Conservation (phyloP, 2,329 filamentous ascomycete species). For the Neopestalotiopsis sp. region DNA sequence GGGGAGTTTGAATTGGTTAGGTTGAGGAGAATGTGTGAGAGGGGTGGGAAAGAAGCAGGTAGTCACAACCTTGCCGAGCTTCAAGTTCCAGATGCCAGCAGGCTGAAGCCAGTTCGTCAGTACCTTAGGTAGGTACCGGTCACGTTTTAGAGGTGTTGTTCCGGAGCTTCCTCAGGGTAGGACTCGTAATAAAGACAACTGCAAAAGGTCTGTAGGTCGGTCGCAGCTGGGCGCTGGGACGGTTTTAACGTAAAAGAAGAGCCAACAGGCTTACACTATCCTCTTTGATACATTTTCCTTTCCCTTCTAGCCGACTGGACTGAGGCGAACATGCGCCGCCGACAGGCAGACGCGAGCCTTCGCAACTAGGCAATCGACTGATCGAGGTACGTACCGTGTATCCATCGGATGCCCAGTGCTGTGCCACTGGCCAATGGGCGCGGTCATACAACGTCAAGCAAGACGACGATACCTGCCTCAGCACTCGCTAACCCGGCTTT, state of each 20-base stretch:
- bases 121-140: neutral
- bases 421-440: neutral
- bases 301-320: neutral
- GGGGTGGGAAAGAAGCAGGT: slow-evolving; percentile 6
- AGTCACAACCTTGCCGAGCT: slow-evolving; percentile 7
- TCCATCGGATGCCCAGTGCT: too few species aligned
- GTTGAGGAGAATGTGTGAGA: slow-evolving; percentile 8
- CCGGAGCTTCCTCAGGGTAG: slow-evolving; percentile 7
- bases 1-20: neutral
- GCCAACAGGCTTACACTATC: neutral
- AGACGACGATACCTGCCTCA: neutral
- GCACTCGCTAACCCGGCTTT: neutral
- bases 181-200: neutral
- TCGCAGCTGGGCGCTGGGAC: neutral
- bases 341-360: slow-evolving; percentile 13
- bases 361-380: neutral
- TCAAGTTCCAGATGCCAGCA: slow-evolving; percentile 11
- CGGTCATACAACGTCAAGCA: neutral
- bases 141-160: neutral
- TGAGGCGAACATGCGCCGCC: neutral
- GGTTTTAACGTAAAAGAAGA: too few species aligned
- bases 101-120: neutral
- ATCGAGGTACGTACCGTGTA: neutral
- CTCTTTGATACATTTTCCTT: neutral
- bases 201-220: neutral